Base-by-base conservation (phyloP, 2,329 filamentous ascomycete genomes). In the Cadophora gregata region DNA sequence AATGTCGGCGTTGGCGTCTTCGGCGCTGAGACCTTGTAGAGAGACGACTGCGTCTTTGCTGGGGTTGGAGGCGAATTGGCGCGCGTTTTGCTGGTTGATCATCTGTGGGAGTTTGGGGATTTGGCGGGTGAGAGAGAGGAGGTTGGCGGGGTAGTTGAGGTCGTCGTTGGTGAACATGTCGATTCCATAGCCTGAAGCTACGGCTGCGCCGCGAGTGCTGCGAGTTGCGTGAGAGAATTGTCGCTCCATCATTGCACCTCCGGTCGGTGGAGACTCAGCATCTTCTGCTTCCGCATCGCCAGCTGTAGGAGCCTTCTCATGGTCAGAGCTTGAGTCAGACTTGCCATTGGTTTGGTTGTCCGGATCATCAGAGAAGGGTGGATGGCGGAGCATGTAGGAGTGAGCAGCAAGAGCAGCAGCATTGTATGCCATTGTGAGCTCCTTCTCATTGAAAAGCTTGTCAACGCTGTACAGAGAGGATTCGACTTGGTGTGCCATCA, bases 381-480 rank as follows among this genome's bases (percentile, higher is more conserved):
- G 69, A 74, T 88, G 86, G 42, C 86, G 84, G 62, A 88, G 78
- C 65, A 90, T 82, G 73, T 88, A 86, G 68, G 86, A 85, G 75
- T 89, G 86, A 9, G 88, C 84, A 1, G 87, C 87, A 24, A 89
- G 73, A 33, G 88, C 87, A 5, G 88, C 85, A 4, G 82, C 79
- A 67, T 89, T 90, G 76, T 90, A 90, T 31, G 86, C 86, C 80
- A 90, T 84, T 4, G 85, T 83, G 33, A 91, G 81, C 78, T 91
- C 88, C 77, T 89, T 90, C 72, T 91, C 88, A 0, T 88, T 90
- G 60, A 91, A 91, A 45, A 91, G 83, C 79, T 90, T 90, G 72
- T 90, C 88, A 67, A 91, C 85, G 75, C 85, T 90, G 76, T 89
- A 90, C 1, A 88, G 79, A 0, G 86, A 84, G 9, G 86, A 74